These are phyloP conservation scores for Nannochloropsis salina DNA, from an alignment of 108 stramenopile species.

Conservation along the genomic window DNA sequence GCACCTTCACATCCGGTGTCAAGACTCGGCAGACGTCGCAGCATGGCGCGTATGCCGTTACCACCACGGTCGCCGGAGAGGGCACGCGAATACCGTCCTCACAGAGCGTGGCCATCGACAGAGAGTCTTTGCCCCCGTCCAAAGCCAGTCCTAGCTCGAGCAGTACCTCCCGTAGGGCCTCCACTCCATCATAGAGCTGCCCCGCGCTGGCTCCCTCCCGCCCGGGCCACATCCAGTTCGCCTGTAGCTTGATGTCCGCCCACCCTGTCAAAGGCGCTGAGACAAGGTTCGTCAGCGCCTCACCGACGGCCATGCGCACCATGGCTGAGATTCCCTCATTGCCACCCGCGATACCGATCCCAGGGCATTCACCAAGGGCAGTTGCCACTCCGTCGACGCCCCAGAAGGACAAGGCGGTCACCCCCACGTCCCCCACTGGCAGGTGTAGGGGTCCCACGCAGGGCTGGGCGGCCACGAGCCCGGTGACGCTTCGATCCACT, in stretches of 20 bases:
- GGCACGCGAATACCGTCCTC: slow-evolving; percentile 82
- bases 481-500: slow-evolving; percentile 97
- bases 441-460: slow-evolving; percentile 93
- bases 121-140: slow-evolving; percentile 98
- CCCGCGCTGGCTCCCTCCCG: slow-evolving; percentile 93
- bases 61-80: slow-evolving; percentile 89
- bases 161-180: slow-evolving; percentile 79
- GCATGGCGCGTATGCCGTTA: slow-evolving; percentile 78
- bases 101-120: slow-evolving; percentile 94
- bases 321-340: slow-evolving; percentile 60
- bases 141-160: slow-evolving; percentile 83
- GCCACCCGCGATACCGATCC: background rate
- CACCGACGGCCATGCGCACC: slow-evolving; percentile 85
- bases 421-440: slow-evolving; percentile 16
- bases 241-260: slow-evolving; percentile 76
- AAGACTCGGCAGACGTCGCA: slow-evolving; percentile 69
- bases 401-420: background rate
- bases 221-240: slow-evolving; percentile 99
- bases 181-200: slow-evolving; percentile 93
- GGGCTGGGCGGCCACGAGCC: slow-evolving; percentile 95
- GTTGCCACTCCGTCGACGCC: background rate
- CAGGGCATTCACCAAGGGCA: background rate
- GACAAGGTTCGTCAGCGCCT: slow-evolving; percentile 88
- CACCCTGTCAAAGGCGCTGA: slow-evolving; percentile 82
- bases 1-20: slow-evolving; percentile 89